phyloP scores from a whole-genome alignment of 805 yeast species.

The Candida dajiaensis region DNA sequence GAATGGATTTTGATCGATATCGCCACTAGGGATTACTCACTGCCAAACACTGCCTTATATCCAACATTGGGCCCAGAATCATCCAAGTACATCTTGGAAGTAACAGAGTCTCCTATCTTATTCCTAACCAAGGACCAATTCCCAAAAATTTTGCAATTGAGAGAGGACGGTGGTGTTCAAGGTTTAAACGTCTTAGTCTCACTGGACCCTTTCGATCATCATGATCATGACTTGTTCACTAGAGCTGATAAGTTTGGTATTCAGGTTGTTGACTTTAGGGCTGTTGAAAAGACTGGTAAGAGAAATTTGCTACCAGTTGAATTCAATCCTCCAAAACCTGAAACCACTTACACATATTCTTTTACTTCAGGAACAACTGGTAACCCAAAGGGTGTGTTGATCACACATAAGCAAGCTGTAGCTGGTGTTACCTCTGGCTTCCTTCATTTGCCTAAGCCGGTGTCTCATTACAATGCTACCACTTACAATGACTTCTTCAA shows the following conservation, averaged over 20 bases:
- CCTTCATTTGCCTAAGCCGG: slow-evolving; percentile 21
- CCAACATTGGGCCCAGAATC: slow-evolving; percentile 45
- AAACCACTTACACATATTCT: slow-evolving; percentile 52
- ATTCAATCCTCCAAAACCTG: slow-evolving; percentile 42
- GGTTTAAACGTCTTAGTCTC: slow-evolving; percentile 46
- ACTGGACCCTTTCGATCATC: slow-evolving; percentile 40
- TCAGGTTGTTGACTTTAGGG: slow-evolving; percentile 37
- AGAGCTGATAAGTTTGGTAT: slow-evolving; percentile 26
- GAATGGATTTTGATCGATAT: slow-evolving; percentile 58
- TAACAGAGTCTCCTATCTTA: slow-evolving; percentile 48
- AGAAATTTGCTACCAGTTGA: slow-evolving; percentile 34
- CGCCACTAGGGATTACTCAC: slow-evolving; percentile 47
- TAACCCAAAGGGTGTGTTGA: slow-evolving; percentile 62
- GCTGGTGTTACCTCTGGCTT: slow-evolving; percentile 40
- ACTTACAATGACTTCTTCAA: slow-evolving; percentile 4
- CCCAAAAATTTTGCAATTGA: slow-evolving; percentile 28
- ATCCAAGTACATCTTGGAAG: slow-evolving; percentile 43
- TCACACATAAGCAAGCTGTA: slow-evolving; percentile 44
- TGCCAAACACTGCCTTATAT: slow-evolving; percentile 35
- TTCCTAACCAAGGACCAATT: slow-evolving; percentile 42
- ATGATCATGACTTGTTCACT: slow-evolving; percentile 28
- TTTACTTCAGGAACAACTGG: slow-evolving; percentile 79
- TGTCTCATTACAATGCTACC: slow-evolving; percentile 13
- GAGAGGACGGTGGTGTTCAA: slow-evolving; percentile 20
- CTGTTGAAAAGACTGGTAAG: slow-evolving; percentile 37